These are phyloP conservation scores for Bullera alba DNA, from an alignment of 768 basidiomycete genomes.

Conservation along the genomic window DNA sequence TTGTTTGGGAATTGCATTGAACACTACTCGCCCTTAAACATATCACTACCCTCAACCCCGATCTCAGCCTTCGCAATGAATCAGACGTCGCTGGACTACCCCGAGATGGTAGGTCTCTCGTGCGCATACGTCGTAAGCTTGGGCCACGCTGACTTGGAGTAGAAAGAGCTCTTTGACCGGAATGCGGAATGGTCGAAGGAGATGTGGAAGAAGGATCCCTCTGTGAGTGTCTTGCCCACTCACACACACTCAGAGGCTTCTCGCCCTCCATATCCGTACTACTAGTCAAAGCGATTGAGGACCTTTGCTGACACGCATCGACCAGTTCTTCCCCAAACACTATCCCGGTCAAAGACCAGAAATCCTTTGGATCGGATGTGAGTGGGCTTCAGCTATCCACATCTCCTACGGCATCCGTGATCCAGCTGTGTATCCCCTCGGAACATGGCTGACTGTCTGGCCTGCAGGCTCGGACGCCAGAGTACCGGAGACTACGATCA, in stretches of 20 bases:
- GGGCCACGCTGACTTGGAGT: not conserved
- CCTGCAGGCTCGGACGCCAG: slow-evolving; percentile 33
- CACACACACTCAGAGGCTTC: too few species aligned
- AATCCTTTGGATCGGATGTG: slow-evolving; percentile 40
- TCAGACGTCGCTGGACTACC: not conserved
- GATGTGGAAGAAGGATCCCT: slow-evolving; percentile 22
- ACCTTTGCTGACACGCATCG: not conserved
- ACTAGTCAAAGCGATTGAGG: not conserved
- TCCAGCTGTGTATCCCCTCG: not conserved
- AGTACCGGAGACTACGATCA: slow-evolving; percentile 35
- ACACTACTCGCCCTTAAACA: too few species aligned
- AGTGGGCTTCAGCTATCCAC: slow-evolving; percentile 6
- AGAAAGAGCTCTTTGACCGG: slow-evolving; percentile 27
- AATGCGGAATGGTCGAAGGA: slow-evolving; percentile 25
- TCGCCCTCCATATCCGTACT: too few species aligned
- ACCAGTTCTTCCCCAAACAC: slow-evolving; percentile 32
- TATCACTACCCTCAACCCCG: too few species aligned
- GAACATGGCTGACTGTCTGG: too few species aligned
- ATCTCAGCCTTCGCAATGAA: too few species aligned
- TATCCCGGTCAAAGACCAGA: slow-evolving; percentile 37
- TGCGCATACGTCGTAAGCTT: not conserved
- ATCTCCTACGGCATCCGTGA: too few species aligned
- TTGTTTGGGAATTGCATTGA: too few species aligned
- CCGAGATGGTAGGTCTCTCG: not conserved
- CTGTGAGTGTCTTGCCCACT: slow-evolving; percentile 12